Percentiles rank a stretch among this genome's conserved stretches.
Conservation (phyloP, 2,329 filamentous ascomycete genomes). For the Plectosphaerella plurivora region DNA sequence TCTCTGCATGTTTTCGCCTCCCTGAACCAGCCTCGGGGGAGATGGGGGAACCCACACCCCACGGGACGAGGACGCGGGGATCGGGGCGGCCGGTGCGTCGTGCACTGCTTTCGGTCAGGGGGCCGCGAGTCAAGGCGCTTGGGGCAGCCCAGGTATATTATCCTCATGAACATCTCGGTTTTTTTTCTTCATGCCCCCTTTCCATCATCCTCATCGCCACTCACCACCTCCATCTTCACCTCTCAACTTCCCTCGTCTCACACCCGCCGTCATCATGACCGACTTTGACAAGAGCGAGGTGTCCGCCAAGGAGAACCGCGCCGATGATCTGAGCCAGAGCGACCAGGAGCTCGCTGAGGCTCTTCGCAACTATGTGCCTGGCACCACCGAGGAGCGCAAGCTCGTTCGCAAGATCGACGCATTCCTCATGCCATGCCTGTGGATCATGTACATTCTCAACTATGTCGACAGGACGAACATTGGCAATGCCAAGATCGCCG, state of each 20-base stretch:
- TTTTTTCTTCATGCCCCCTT: background rate
- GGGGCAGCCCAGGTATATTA: no score
- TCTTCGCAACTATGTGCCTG: conserved; percentile 20
- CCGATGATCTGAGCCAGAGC: conserved; percentile 1
- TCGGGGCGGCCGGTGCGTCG: background rate
- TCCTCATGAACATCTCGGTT: no score
- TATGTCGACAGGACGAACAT: conserved; percentile 24
- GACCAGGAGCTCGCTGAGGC: conserved; percentile 18
- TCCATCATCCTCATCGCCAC: background rate
- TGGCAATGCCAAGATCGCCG: conserved; percentile 45
- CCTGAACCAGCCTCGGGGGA: no score
- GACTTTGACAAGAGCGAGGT: conserved; percentile 2
- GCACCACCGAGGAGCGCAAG: conserved; percentile 15
- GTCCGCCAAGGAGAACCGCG: conserved; percentile 10
- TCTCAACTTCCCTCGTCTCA: no score
- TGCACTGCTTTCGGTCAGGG: no score
- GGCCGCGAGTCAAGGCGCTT: no score
- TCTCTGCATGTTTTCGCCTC: no score
- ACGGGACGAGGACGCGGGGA: background rate
- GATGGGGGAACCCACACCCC: background rate
- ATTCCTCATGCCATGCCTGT: conserved; percentile 6
- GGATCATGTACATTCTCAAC: conserved; percentile 19
- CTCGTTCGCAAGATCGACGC: conserved; percentile 13
- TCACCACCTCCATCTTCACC: background rate
- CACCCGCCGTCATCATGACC: background rate